These are phyloP conservation scores for Lignosus rhinocerotis DNA, from an alignment of 1,284 basidiomycete species.

Conservation along the genomic window DNA sequence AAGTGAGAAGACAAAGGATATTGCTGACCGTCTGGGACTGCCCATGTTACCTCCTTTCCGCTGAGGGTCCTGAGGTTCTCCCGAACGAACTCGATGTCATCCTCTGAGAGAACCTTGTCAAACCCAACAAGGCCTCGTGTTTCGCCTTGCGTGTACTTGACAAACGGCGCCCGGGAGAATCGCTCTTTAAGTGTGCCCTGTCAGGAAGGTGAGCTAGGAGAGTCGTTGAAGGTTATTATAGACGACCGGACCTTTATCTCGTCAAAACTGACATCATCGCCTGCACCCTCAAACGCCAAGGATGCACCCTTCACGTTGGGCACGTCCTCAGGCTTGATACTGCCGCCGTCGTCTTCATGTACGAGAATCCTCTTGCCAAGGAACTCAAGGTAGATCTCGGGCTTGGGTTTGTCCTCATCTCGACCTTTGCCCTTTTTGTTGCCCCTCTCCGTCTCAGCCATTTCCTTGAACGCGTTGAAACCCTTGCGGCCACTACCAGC, in stretches of 20 bases:
- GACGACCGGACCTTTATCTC: conserved; percentile 62
- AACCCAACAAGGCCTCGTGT: conserved; percentile 45
- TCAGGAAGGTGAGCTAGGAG: neutral
- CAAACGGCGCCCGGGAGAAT: conserved; percentile 72
- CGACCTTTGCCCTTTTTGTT: conserved; percentile 43
- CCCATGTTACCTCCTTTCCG: conserved; percentile 62
- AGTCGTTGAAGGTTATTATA: neutral
- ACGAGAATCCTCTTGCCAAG: conserved; percentile 66
- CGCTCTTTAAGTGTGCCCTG: conserved; percentile 79
- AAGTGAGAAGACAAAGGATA: neutral
- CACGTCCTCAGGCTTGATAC: conserved; percentile 69
- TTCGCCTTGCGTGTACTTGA: conserved; percentile 66
- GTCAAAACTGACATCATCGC: conserved; percentile 63
- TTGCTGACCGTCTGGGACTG: conserved; percentile 54
- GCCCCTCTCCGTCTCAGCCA: conserved; percentile 49
- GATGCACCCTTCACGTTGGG: conserved; percentile 73
- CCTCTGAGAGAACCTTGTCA: conserved; percentile 64
- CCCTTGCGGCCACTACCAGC: conserved; percentile 50
- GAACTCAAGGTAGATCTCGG: conserved; percentile 69
- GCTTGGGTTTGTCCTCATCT: conserved; percentile 43
- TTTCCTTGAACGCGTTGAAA: conserved; percentile 92
- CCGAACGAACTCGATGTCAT: conserved; percentile 64
- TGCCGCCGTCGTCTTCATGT: conserved; percentile 66
- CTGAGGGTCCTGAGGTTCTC: conserved; percentile 63
- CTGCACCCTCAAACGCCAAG: conserved; percentile 73